Evolutionary conservation across 345 rosid species (phyloP).

Genomic region (Melastoma malabathricum): DNA sequence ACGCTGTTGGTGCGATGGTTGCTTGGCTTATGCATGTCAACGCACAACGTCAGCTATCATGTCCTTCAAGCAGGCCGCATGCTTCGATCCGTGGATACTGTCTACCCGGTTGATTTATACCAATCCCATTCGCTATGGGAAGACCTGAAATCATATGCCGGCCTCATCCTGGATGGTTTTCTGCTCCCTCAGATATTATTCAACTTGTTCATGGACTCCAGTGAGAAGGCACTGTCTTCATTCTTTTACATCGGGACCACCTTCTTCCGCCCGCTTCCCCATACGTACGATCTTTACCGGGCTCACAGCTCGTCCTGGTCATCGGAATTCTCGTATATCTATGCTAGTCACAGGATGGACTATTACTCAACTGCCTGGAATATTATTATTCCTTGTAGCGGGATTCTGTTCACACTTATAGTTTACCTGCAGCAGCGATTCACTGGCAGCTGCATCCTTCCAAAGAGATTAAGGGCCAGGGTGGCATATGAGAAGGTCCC

Average conservation of each 20-base stretch:
- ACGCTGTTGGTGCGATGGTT: slow-evolving; percentile 46
- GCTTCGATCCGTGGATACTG: slow-evolving; percentile 3
- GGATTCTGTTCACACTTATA: slow-evolving; percentile 40
- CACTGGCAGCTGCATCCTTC: slow-evolving; percentile 54
- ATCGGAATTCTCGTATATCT: slow-evolving; percentile 50
- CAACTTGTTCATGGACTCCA: slow-evolving; percentile 41
- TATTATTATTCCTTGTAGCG: slow-evolving; percentile 41
- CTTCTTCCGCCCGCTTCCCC: slow-evolving; percentile 55
- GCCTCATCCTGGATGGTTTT: slow-evolving; percentile 66
- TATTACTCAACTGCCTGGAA: slow-evolving; percentile 83
- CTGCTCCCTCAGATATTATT: slow-evolving; percentile 75
- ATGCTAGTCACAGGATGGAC: slow-evolving; percentile 66
- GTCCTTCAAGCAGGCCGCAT: slow-evolving; percentile 9
- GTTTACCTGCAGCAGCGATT: slow-evolving; percentile 62
- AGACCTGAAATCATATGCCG: slow-evolving; percentile 60
- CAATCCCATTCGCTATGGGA: slow-evolving; percentile 41
- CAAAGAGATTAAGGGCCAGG: slow-evolving; percentile 34
- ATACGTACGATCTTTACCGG: slow-evolving; percentile 78
- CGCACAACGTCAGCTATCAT: slow-evolving; percentile 16
- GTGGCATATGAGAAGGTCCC: slow-evolving; percentile 52
- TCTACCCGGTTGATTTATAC: slow-evolving; percentile 8
- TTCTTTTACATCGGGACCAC: slow-evolving; percentile 53
- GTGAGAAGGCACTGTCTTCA: slow-evolving; percentile 30
- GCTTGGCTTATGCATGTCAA: slow-evolving; percentile 45
- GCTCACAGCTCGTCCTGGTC: slow-evolving; percentile 40